These are phyloP conservation scores for Tricholomella constricta DNA, from an alignment of 768 basidiomycete species.

Conservation along the genomic window DNA sequence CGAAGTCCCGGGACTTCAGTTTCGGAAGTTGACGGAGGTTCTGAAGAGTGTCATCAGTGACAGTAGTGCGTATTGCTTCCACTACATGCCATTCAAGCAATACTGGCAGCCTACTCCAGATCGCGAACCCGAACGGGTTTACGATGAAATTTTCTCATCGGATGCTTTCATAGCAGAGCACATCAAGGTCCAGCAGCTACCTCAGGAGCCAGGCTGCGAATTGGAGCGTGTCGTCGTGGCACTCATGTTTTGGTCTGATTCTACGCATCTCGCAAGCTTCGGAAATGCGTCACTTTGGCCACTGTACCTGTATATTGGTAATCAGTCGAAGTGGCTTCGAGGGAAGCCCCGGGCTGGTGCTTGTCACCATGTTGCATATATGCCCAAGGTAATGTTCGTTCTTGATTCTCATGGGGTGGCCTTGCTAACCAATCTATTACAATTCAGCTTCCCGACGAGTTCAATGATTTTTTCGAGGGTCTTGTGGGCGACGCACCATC, in stretches of 20 bases:
- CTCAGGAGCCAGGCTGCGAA: slow-evolving; percentile 16
- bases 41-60: slow-evolving; percentile 15
- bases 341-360: slow-evolving; percentile 19
- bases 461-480: slow-evolving; percentile 5
- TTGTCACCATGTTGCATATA: slow-evolving; percentile 30
- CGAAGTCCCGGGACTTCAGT: slow-evolving; percentile 25
- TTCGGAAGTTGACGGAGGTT: slow-evolving; percentile 26
- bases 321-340: slow-evolving; percentile 34
- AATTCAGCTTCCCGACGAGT: slow-evolving; percentile 5
- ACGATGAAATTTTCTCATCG: too few relatives aligned
- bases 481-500: background rate
- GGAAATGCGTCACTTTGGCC: slow-evolving; percentile 30
- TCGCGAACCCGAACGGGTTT: too few relatives aligned
- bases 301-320: slow-evolving; percentile 30
- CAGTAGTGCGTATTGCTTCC: too few relatives aligned
- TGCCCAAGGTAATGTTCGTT: slow-evolving; percentile 22
- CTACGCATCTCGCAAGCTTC: slow-evolving; percentile 36
- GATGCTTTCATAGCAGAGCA: background rate
- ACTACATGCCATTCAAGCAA: too few relatives aligned
- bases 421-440: background rate
- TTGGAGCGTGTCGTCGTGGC: slow-evolving; percentile 22
- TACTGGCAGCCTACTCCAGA: too few relatives aligned
- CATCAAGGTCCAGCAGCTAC: slow-evolving; percentile 2
- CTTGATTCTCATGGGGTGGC: too few relatives aligned
- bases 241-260: slow-evolving; percentile 37